These are phyloP conservation scores for Phallus indusiatus DNA, from an alignment of 768 basidiomycete species.

Conservation along the genomic window DNA sequence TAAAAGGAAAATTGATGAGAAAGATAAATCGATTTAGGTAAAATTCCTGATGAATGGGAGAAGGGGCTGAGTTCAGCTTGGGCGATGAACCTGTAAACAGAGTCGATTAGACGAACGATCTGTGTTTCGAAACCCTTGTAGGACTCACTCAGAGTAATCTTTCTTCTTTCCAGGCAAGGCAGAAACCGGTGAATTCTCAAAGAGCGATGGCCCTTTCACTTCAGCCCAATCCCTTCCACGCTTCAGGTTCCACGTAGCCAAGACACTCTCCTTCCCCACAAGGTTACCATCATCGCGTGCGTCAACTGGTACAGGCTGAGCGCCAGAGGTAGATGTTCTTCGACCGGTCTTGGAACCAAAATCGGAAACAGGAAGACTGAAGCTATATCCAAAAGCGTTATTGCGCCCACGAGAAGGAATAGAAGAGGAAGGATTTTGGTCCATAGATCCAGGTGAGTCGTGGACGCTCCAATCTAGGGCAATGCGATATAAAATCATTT, in stretches of 20 bases:
- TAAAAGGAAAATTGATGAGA: constrained; percentile 80
- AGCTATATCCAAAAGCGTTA: not conserved
- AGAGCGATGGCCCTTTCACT: constrained; percentile 31
- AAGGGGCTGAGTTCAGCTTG: constrained; percentile 77
- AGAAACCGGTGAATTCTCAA: not conserved
- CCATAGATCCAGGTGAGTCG: not conserved
- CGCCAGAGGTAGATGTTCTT: constrained; percentile 13
- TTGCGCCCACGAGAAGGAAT: not conserved
- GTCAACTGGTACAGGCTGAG: constrained; percentile 23
- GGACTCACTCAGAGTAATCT: constrained; percentile 13
- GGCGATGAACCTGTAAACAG: constrained; percentile 49
- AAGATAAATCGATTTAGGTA: constrained; percentile 73
- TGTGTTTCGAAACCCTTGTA: constrained; percentile 23
- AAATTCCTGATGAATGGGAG: constrained; percentile 45
- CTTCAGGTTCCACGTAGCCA: constrained; percentile 61
- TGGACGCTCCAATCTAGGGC: constrained; percentile 30
- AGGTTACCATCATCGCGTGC: constrained; percentile 26
- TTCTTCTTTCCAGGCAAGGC: not conserved
- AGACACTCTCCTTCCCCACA: constrained; percentile 28
- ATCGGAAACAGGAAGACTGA: not conserved
- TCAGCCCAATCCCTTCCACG: constrained; percentile 44
- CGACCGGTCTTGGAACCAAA: not conserved
- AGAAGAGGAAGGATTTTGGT: not conserved
- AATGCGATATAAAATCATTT: constrained; percentile 47
- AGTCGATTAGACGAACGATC: not conserved